phyloP scores from a whole-genome alignment of 495 filamentous ascomycete species.

The Daldinia childiae region DNA sequence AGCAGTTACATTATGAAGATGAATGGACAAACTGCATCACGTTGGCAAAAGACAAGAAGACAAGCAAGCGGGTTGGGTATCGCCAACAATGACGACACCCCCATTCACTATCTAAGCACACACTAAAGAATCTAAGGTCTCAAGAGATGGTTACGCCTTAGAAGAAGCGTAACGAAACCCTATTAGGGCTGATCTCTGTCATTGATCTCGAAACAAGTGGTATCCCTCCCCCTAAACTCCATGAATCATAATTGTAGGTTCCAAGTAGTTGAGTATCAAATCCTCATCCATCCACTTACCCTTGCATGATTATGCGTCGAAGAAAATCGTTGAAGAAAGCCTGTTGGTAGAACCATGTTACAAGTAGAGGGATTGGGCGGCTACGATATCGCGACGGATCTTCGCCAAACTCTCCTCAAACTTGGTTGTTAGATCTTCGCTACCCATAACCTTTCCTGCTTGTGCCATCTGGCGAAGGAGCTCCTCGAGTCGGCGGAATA shows the following conservation, averaged over 20 bases:
- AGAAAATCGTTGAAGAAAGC: background rate
- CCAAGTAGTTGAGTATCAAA: background rate
- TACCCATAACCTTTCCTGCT: constrained; percentile 96
- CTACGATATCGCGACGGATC: constrained; percentile 90
- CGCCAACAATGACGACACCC: constrained; percentile 42
- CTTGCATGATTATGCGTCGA: background rate
- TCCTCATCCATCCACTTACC: constrained; percentile 12
- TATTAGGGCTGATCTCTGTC: constrained; percentile 27
- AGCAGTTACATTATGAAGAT: background rate
- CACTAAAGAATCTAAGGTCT: constrained; percentile 24
- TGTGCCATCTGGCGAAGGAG: constrained; percentile 97
- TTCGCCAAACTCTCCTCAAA: constrained; percentile 86
- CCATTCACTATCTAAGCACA: constrained; percentile 44
- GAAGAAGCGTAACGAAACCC: constrained; percentile 4
- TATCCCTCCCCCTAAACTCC: constrained; percentile 39
- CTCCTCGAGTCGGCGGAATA: constrained; percentile 95
- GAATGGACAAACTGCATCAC: background rate
- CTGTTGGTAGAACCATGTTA: constrained; percentile 47
- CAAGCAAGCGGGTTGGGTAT: constrained; percentile 37
- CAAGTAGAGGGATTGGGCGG: constrained; percentile 90
- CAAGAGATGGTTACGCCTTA: constrained; percentile 19
- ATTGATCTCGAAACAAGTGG: constrained; percentile 39
- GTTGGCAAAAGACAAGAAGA: constrained; percentile 17
- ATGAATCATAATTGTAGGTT: constrained; percentile 1
- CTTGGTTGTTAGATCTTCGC: constrained; percentile 85